A percentile compares a stretch with the other conserved stretches of the same genome.
Evolutionary conservation across 441 rosid species (phyloP).

Genomic region (Eruca vesicaria): DNA sequence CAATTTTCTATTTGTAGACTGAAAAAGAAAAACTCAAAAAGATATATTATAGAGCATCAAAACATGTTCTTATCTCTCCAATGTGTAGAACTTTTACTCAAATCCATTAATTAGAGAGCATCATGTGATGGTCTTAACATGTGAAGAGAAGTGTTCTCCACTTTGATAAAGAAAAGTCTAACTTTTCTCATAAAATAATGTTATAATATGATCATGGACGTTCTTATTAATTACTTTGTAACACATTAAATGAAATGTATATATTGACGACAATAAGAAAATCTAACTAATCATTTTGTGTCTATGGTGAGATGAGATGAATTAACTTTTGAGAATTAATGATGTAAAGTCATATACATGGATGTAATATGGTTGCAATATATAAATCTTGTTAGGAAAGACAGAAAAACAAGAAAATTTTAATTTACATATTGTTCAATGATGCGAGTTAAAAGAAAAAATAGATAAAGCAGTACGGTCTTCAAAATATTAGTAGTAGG

Average conservation of each 20-base stretch:
- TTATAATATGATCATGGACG: neutral
- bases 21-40: neutral
- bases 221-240: too few relatives aligned
- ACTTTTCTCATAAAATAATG: neutral
- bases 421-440: neutral
- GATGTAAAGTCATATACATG: neutral
- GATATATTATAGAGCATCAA: neutral
- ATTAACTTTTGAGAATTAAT: neutral
- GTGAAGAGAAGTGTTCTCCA: slow-evolving; percentile 10
- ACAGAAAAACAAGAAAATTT: neutral
- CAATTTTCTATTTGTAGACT: neutral
- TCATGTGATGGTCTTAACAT: slow-evolving; percentile 11
- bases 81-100: neutral
- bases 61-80: neutral
- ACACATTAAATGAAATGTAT: too few relatives aligned
- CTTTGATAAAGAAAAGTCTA: neutral
- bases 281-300: neutral
- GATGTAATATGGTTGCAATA: neutral
- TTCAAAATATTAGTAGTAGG: too few relatives aligned
- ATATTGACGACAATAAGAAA: neutral
- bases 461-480: neutral
- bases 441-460: neutral
- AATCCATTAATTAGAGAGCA: slow-evolving; percentile 5
- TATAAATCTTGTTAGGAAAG: neutral
- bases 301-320: neutral